These are phyloP conservation scores for Erodium maritimum DNA, from an alignment of 345 rosid genomes.

Conservation along the genomic window DNA sequence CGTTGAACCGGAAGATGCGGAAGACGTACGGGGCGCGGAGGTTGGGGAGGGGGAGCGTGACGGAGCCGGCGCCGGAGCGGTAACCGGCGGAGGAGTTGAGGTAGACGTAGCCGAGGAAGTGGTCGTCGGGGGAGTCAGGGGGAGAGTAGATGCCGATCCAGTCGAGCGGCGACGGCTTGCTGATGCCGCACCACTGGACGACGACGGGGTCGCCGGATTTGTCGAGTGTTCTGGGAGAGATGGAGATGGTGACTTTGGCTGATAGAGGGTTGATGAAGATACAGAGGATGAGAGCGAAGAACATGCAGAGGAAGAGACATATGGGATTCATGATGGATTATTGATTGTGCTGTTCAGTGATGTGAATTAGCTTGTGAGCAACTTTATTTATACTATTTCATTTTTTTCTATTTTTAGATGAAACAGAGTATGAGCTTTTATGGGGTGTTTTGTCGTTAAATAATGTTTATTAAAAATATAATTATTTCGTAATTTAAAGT, in stretches of 20 bases:
- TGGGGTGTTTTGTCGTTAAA: no score
- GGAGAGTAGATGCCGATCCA: conserved; percentile 92
- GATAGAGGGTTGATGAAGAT: conserved; percentile 7
- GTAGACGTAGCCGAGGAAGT: conserved; percentile 72
- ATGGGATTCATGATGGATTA: no score
- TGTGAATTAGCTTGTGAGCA: background rate
- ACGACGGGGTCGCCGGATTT: conserved; percentile 51
- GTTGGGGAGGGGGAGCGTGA: conserved; percentile 60
- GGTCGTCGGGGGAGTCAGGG: conserved; percentile 51
- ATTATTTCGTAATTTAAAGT: no score
- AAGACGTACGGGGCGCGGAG: conserved; percentile 72
- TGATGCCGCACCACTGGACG: conserved; percentile 58
- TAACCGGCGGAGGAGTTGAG: conserved; percentile 47
- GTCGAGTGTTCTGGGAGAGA: conserved; percentile 33
- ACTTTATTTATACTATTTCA: no score
- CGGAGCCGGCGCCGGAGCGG: conserved; percentile 61
- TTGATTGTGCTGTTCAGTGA: background rate
- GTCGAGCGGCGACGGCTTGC: conserved; percentile 64
- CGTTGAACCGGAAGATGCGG: conserved; percentile 81
- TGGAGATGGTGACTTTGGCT: conserved; percentile 25
- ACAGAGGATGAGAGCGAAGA: conserved; percentile 21
- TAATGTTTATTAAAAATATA: no score
- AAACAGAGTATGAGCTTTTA: no score
- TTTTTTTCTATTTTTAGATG: no score
- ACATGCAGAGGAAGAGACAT: conserved; percentile 10